Base-by-base conservation (phyloP, 164 flowering plant genomes). In the Kingdonia uniflora region DNA sequence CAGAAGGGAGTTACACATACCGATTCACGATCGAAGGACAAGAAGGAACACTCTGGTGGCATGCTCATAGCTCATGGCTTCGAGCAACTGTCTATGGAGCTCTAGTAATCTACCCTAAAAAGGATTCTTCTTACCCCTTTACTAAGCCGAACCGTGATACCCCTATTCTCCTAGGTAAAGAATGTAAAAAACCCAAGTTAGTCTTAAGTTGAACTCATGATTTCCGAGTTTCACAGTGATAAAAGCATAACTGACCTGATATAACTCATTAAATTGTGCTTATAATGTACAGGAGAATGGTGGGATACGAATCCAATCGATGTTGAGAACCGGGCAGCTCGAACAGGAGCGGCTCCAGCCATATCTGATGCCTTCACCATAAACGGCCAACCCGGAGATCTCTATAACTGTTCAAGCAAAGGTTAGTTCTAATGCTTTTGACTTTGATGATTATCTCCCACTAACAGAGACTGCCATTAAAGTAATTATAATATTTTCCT, bases 31-130 rank as follows among this genome's bases (percentile, higher is more conserved):
- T 90, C 19, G 58, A 74, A 49, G 65, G 77, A 47, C 95, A 90
- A 59, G 97, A 90, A 53, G 95, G 97, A 1, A 90, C 95, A 14
- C 43, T 90, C 48, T 90, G 97, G 95, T 90, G 95, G 95, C 97
- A 90, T 57, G 97, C 97, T 52, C 97, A 90, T 51, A 81, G 82
- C 66, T 61, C 68, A 58, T 90, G 94, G 94, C 81, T 86, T 12
- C 68, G 97, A 58, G 94, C 97, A 42, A 86, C 88, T 20, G 94
- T 84, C 19, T 82, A 84, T 66, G 95, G 97, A 52, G 88, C 95
- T 52, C 76, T 90, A 20, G 66, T 86, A 51, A 84, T 90, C 48
- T 61, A 65, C 19, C 97, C 95, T 6, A 79, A 68, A 57, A 19
- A 54, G 12, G 82, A 81, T 19, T 57, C 77, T 21, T 57, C 81